Conservation (phyloP, 2,329 filamentous ascomycete genomes). For the Calonectria crousiana region DNA sequence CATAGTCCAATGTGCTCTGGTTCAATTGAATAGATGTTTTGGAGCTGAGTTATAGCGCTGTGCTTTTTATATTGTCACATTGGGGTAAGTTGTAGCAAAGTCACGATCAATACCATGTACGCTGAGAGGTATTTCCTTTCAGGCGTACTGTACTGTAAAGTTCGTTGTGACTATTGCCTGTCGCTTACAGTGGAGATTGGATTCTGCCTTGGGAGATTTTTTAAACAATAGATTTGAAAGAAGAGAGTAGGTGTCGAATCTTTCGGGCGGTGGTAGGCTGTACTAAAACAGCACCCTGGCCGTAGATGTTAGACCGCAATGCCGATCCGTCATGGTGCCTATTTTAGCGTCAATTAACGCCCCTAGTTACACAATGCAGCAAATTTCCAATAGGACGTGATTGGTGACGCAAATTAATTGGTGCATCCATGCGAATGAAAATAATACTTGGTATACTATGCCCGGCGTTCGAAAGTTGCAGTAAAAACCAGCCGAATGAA, state of each 20-base stretch:
- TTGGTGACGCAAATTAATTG: neutral
- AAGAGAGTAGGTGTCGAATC: neutral
- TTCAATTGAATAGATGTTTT: neutral
- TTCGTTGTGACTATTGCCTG: neutral
- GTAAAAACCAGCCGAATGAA: neutral
- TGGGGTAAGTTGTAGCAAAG: too few species aligned
- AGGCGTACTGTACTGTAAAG: neutral
- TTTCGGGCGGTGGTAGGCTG: neutral
- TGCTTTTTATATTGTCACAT: too few species aligned
- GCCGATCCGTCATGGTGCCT: neutral
- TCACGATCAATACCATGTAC: too few species aligned
- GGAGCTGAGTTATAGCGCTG: neutral
- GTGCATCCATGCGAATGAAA: neutral
- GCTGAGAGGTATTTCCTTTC: neutral
- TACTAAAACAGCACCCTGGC: too few species aligned
- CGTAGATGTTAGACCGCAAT: neutral
- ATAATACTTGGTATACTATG: rapidly evolving
- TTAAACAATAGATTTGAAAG: neutral
- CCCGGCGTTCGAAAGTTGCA: neutral
- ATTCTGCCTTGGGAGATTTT: neutral
- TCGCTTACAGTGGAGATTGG: neutral
- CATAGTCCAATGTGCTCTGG: neutral
- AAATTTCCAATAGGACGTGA: neutral
- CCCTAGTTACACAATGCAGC: neutral
- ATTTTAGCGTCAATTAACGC: neutral